Evolutionary conservation across 2,329 filamentous ascomycete genomes (phyloP).

Genomic region (Fusarium keratoplasticum): DNA sequence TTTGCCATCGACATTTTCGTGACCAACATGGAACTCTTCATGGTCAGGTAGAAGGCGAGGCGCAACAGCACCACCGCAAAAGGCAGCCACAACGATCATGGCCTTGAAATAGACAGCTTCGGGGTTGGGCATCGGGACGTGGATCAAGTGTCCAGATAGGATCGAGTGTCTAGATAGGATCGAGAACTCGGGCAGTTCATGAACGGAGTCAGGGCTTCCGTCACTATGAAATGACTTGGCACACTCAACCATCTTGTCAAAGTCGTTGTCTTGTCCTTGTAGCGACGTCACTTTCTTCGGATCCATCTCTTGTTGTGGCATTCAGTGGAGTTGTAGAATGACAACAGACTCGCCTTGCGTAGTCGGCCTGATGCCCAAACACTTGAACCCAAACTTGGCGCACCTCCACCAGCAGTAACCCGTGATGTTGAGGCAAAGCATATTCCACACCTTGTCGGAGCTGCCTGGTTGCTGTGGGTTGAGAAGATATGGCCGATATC

Average conservation of each 20-base stretch:
- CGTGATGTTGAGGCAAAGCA: background rate
- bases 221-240: background rate
- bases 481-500: background rate
- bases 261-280: background rate
- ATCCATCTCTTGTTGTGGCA: background rate
- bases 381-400: background rate
- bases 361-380: background rate
- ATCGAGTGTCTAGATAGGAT: background rate
- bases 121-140: background rate
- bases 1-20: background rate
- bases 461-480: background rate
- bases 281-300: background rate
- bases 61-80: background rate
- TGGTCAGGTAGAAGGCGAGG: background rate
- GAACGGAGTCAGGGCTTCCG: background rate
- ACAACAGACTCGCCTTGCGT: background rate
- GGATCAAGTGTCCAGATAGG: background rate
- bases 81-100: background rate
- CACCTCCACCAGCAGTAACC: background rate
- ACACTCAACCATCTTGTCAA: background rate
- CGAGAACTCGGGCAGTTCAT: background rate
- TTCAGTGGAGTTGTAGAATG: slow-evolving; percentile 15
- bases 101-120: background rate
- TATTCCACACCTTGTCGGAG: slow-evolving; percentile 13
- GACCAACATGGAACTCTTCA: background rate